Percentiles rank a stretch among this genome's conserved stretches.
Evolutionary conservation across 2,329 filamentous ascomycete genomes (phyloP).

Genomic region (Pseudogymnoascus sp.): DNA sequence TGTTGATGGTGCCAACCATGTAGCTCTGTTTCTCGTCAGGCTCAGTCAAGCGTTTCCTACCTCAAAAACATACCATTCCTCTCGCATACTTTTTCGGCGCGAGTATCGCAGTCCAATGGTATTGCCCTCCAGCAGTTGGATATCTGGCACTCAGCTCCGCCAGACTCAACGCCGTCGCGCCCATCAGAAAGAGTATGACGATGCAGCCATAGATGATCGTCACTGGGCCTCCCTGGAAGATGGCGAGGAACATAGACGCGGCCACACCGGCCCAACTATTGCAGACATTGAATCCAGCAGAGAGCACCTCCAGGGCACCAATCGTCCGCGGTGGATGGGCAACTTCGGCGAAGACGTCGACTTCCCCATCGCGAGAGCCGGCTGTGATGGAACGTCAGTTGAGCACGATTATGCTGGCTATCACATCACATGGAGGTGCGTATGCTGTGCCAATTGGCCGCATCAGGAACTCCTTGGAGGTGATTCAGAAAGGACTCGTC

Average conservation of each 20-base stretch:
- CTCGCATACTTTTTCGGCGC: slow-evolving; percentile 32
- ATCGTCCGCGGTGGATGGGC: neutral
- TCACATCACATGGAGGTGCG: neutral
- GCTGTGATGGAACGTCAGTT: neutral
- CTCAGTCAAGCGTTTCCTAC: neutral
- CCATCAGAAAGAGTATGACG: slow-evolving; percentile 3
- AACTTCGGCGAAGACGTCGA: neutral
- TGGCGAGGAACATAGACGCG: neutral
- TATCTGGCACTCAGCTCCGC: neutral
- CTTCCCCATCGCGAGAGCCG: neutral
- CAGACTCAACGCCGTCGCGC: neutral
- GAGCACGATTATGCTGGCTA: neutral
- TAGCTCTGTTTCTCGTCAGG: neutral
- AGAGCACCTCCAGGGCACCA: neutral
- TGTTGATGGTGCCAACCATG: slow-evolving; percentile 1
- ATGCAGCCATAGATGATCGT: slow-evolving; percentile 3
- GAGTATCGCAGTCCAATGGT: slow-evolving; percentile 49
- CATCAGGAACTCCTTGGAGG: neutral
- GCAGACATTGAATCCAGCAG: slow-evolving; percentile 2
- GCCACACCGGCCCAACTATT: slow-evolving; percentile 5
- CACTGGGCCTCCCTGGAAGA: neutral
- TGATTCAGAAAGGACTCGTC: neutral
- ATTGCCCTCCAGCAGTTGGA: slow-evolving; percentile 41
- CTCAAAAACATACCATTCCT: slow-evolving; percentile 2
- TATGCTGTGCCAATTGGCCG: neutral